Base-by-base conservation (phyloP, 1,139 yeast genomes). In the Sugiyamaella pinicola region DNA sequence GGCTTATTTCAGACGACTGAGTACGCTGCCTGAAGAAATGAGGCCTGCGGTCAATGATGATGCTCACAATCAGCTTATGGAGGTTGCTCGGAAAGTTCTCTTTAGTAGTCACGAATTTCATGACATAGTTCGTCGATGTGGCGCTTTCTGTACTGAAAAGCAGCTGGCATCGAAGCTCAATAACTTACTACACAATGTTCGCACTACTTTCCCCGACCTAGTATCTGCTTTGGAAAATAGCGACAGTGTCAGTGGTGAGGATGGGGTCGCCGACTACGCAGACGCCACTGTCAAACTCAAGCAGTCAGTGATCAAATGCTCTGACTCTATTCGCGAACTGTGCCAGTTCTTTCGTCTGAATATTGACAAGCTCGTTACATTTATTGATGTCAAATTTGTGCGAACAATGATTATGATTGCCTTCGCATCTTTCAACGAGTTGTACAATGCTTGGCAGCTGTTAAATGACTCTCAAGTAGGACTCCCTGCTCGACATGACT, bases 351-450 rank as follows among this genome's bases (percentile, higher is more conserved):
- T 67, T 52, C 55, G 59, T 13, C 58, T 58, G 3, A 59, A 62
- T 44, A 34, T 65, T 18, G 61, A 58, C 21, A 45, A 57, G 28
- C 52, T 65, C 26, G 56, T 63, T 2, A 54, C 82, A 5, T 82
- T 80, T 18, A 55, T 65, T 12, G 95, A 87, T 65, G 76, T 84
- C 22, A 81, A 87, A 59, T 85, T 84, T 61, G 76, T 87, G 5
- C 75, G 97, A 58, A 78, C 88, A 78, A 77, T 87, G 41, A 82
- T 87, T 56, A 76, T 89, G 65, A 80, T 89, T 2, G 66, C 88
- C 10, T 82, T 80, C 65, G 89, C 95, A 13, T 80, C 95, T 1
- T 81, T 88, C 58, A 79, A 82, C 55, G 98, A 91, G 67, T 71
- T 90, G 45, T 77, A 79, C 59, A 87, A 88, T 65, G 86, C 95